Evolutionary conservation across 2,329 filamentous ascomycete species (phyloP).

Genomic region (Fusarium sp.): DNA sequence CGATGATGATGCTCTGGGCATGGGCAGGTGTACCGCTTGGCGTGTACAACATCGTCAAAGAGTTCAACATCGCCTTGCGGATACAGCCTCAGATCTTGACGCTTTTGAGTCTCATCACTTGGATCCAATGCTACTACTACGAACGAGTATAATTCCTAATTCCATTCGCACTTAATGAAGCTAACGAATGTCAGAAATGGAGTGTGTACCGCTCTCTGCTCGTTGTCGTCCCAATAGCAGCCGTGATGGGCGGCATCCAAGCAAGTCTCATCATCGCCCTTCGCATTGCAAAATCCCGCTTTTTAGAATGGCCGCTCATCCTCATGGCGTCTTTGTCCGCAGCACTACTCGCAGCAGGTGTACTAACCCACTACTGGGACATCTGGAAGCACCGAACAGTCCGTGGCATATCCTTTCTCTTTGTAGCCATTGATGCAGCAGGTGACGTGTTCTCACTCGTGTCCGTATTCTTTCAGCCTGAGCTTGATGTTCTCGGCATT

Average conservation of each 20-base stretch:
- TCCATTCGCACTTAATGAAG: rapidly evolving
- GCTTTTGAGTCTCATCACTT: constrained; percentile 52
- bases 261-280: constrained; percentile 66
- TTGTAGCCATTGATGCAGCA: constrained; percentile 73
- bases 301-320: constrained; percentile 67
- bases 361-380: constrained; percentile 73
- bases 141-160: constrained; percentile 40
- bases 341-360: constrained; percentile 68
- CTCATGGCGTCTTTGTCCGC: constrained; percentile 74
- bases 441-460: constrained; percentile 73
- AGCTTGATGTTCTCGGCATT: constrained; percentile 67
- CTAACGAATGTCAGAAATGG: constrained; percentile 57
- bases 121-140: constrained; percentile 55
- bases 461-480: constrained; percentile 68
- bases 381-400: constrained; percentile 73
- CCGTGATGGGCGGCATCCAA: constrained; percentile 67
- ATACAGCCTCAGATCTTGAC: constrained; percentile 56
- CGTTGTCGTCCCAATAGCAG: constrained; percentile 59
- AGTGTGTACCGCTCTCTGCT: constrained; percentile 55
- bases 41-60: constrained; percentile 54
- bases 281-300: constrained; percentile 52
- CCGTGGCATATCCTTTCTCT: constrained; percentile 75
- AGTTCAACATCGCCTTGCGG: constrained; percentile 52
- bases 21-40: constrained; percentile 73
- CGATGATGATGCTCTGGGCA: constrained; percentile 78